Evolutionary conservation across 306 rosid species (phyloP).

Genomic region (Cyclanthera cordifolia): DNA sequence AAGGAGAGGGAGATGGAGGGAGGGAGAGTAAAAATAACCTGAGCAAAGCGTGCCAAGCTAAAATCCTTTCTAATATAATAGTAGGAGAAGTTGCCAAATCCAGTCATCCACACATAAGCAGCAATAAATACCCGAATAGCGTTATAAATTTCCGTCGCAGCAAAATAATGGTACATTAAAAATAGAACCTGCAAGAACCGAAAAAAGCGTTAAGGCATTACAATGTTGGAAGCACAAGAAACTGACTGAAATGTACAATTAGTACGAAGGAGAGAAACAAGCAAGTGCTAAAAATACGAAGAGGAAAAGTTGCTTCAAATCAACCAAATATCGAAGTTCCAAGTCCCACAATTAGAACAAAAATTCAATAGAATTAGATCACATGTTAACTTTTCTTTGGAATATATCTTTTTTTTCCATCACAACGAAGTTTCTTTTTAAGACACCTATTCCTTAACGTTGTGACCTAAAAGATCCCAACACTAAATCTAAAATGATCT

Average conservation of each 20-base stretch:
- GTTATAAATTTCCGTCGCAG: slow-evolving; percentile 91
- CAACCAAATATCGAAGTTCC: neutral
- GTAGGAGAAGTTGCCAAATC: slow-evolving; percentile 97
- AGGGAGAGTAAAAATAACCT: slow-evolving; percentile 35
- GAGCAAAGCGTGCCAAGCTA: slow-evolving; percentile 83
- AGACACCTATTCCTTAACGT: neutral
- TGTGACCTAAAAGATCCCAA: neutral
- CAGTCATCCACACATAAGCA: slow-evolving; percentile 99
- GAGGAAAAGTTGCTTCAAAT: neutral
- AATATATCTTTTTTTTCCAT: neutral
- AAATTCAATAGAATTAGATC: neutral
- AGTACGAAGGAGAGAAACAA: neutral
- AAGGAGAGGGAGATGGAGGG: neutral
- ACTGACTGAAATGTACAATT: neutral
- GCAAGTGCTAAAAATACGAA: neutral
- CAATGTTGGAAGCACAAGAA: slow-evolving; percentile 7
- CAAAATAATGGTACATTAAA: slow-evolving; percentile 92
- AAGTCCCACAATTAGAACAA: neutral
- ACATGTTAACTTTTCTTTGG: neutral
- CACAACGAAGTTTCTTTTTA: neutral
- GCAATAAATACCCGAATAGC: slow-evolving; percentile 97
- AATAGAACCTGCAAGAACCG: slow-evolving; percentile 62
- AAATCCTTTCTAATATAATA: slow-evolving; percentile 91
- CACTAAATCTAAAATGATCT: neutral
- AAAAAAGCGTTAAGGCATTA: slow-evolving; percentile 12